Conservation (phyloP, 192 early-diverging fungal species). For the Podila epigama region DNA sequence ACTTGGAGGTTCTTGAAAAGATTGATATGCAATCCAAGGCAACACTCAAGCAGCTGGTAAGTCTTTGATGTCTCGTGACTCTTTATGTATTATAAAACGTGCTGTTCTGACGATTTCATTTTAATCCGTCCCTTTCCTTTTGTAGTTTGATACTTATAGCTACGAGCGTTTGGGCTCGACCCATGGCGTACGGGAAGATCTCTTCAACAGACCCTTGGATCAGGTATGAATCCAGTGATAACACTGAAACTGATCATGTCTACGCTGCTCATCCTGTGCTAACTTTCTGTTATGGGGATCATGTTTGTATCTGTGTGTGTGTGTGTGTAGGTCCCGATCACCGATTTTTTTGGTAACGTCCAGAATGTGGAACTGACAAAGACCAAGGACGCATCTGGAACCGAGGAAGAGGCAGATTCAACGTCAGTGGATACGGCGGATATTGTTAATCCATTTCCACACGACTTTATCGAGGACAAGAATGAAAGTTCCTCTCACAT, state of each 20-base stretch:
- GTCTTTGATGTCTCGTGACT: neutral
- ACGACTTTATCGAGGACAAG: neutral
- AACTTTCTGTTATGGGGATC: neutral
- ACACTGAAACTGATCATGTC: neutral
- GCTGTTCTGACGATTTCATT: neutral
- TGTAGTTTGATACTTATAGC: constrained; percentile 85
- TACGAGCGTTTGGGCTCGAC: constrained; percentile 75
- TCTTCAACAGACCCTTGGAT: constrained; percentile 80
- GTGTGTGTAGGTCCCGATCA: constrained; percentile 69
- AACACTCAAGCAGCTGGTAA: constrained; percentile 77
- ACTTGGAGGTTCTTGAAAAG: constrained; percentile 90
- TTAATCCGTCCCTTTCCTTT: neutral
- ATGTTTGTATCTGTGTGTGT: neutral
- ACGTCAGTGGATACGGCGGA: constrained; percentile 1
- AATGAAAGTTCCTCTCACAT: neutral
- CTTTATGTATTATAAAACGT: neutral
- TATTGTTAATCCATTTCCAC: neutral
- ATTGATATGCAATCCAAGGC: constrained; percentile 81
- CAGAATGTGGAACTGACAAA: constrained; percentile 88
- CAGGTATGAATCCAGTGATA: constrained; percentile 61
- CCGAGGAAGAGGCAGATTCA: neutral
- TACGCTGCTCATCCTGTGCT: neutral
- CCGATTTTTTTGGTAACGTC: constrained; percentile 97
- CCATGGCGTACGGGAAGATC: constrained; percentile 85
- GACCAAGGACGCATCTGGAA: neutral